Evolutionary conservation across 192 early-diverging fungal species (phyloP).

Genomic region (Nowakowskiella sp.): DNA sequence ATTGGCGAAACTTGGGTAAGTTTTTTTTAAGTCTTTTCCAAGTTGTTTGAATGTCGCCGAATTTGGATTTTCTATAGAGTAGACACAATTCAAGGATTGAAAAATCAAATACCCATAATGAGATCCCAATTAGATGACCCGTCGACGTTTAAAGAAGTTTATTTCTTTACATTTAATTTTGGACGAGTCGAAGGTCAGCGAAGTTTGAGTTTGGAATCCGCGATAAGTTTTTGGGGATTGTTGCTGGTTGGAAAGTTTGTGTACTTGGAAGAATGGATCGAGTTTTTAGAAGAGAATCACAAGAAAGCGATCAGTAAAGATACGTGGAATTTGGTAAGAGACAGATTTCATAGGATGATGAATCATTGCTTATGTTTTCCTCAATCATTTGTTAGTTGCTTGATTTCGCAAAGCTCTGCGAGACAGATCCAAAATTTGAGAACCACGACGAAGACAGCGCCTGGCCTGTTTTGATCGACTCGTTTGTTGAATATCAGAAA

Average conservation of each 20-base stretch:
- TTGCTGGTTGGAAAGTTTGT: slow-evolving; percentile 52
- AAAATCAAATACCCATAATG: slow-evolving; percentile 38
- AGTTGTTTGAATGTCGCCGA: neutral
- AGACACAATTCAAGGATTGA: slow-evolving; percentile 62
- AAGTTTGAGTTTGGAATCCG: slow-evolving; percentile 54
- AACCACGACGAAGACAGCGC: slow-evolving; percentile 74
- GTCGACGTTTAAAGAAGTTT: slow-evolving; percentile 56
- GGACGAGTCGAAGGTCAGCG: slow-evolving; percentile 62
- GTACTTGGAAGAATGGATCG: slow-evolving; percentile 59
- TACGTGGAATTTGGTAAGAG: slow-evolving; percentile 69
- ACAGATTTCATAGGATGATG: neutral
- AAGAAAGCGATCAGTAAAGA: slow-evolving; percentile 71
- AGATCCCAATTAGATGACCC: slow-evolving; percentile 48
- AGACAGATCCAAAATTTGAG: slow-evolving; percentile 49
- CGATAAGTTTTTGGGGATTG: slow-evolving; percentile 66
- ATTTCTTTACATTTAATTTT: slow-evolving; percentile 70
- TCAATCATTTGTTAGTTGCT: slow-evolving; percentile 42
- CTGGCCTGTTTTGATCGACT: slow-evolving; percentile 80
- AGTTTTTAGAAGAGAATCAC: slow-evolving; percentile 69
- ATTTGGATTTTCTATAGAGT: slow-evolving; percentile 18
- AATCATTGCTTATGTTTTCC: slow-evolving; percentile 3
- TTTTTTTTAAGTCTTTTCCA: neutral
- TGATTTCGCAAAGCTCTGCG: slow-evolving; percentile 54
- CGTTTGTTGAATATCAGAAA: slow-evolving; percentile 40
- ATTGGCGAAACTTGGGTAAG: slow-evolving; percentile 52